A percentile compares a stretch with the other conserved stretches of the same genome.
These are phyloP conservation scores for Pseudogymnoascus sp. DNA, from an alignment of 2,329 filamentous ascomycete genomes.

Conservation along the genomic window DNA sequence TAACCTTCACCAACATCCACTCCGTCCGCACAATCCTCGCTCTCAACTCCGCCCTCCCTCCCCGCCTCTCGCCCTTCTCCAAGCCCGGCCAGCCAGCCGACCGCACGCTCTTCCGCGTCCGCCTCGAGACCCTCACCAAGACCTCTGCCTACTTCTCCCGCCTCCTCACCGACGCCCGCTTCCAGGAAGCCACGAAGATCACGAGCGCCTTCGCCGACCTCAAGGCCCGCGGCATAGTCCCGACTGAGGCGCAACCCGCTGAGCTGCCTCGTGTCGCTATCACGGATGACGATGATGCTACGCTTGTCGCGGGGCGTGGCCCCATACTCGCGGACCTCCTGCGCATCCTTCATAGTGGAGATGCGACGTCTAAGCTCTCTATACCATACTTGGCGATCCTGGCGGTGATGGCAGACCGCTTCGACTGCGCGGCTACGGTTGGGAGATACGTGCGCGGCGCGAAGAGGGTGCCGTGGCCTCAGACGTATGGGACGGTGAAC, in stretches of 20 bases:
- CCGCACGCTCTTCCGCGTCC: slow-evolving; percentile 47
- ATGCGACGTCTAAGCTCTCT: slow-evolving; percentile 37
- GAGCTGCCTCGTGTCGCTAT: slow-evolving; percentile 58
- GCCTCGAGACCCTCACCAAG: slow-evolving; percentile 45
- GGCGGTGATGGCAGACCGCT: slow-evolving; percentile 64
- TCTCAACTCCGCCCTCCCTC: slow-evolving; percentile 11
- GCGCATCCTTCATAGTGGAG: slow-evolving; percentile 52
- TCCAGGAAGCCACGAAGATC: slow-evolving; percentile 53
- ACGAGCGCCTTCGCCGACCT: slow-evolving; percentile 43
- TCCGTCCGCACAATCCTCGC: slow-evolving; percentile 20
- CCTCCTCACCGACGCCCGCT: slow-evolving; percentile 54
- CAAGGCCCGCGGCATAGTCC: slow-evolving; percentile 34
- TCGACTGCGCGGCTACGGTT: slow-evolving; percentile 53
- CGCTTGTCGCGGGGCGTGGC: slow-evolving; percentile 50
- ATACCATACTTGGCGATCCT: slow-evolving; percentile 58
- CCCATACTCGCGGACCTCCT: slow-evolving; percentile 59
- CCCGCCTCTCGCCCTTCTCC: not conserved
- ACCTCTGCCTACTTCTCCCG: slow-evolving; percentile 63
- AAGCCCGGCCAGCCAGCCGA: slow-evolving; percentile 21
- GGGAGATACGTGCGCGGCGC: slow-evolving; percentile 42
- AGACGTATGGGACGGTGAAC: slow-evolving; percentile 33
- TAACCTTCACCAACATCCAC: slow-evolving; percentile 54
- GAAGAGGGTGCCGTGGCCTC: slow-evolving; percentile 46
- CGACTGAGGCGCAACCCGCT: slow-evolving; percentile 38
- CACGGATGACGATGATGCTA: slow-evolving; percentile 60